Evolutionary conservation across 2,329 filamentous ascomycete genomes (phyloP), one percentile per base, ranked within the genome.

Genomic region (Didymella segeticola): DNA sequence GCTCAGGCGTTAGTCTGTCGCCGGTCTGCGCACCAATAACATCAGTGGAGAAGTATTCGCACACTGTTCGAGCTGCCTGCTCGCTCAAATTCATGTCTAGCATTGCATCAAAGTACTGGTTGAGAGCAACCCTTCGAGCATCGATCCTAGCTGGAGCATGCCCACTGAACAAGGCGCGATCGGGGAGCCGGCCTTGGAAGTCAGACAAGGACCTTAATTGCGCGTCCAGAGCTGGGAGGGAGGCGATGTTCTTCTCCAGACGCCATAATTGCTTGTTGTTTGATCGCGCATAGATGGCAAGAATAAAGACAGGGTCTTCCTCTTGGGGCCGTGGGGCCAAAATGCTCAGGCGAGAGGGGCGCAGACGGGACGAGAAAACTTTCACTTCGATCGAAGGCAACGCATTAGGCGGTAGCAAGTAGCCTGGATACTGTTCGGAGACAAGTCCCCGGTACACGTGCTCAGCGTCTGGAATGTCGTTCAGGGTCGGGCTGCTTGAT

Each of bases 121-220:
- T 91, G 42, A 99, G 79, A 0, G 91, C 91, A 20, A 83, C 79
- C 59, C 93, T 86, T 57, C 95, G 86, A 15, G 91, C 89, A 77
- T 99, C 95, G 41, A 99, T 85, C 72, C 93, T 96, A 6, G 93
- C 93, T 4, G 95, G 95, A 2, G 95, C 90, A 75, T 99, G 93
- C 0, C 95, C 95, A 57, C 83, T 91, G 73, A 99, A 99, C 4
- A 99, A 79, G 3, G 86, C 87, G 58, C 90, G 85, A 60, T 99
- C 95, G 0, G 95, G 95, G 2, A 93, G 85, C 71, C 81, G 91
- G 10, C 87, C 89, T 10, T 84, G 84, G 66, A 96, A 92, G 5
- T 82, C 78, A n/a, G 84, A 78, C 38, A 88, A 85, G 49, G 89
- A 86, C 72, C 90, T 93, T 57, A 99, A 77, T 53, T 90, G 86